phyloP scores from a whole-genome alignment of 202 grass and related monocot species.

The Alloteropsis angusta region DNA sequence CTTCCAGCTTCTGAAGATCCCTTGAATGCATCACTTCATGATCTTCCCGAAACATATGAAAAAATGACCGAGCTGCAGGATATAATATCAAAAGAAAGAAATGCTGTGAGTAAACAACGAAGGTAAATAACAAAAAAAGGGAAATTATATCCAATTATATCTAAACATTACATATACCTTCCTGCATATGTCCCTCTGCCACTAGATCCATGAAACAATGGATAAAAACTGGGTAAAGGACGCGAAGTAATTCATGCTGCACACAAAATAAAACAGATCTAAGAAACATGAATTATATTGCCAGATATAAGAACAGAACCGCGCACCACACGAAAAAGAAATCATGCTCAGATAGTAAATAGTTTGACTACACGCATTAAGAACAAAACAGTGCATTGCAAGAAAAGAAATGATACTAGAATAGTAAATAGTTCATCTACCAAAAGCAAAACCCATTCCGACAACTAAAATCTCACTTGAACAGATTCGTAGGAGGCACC shows the following conservation, averaged over 20 bases:
- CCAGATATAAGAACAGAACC: neutral
- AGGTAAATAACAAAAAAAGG: slow-evolving; percentile 10
- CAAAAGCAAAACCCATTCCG: neutral
- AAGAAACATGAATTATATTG: neutral
- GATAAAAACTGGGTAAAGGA: slow-evolving; percentile 85
- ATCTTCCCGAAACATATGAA: slow-evolving; percentile 76
- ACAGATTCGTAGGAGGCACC: neutral
- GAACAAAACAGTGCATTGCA: neutral
- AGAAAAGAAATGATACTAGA: neutral
- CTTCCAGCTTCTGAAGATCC: slow-evolving; percentile 93
- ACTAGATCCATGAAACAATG: slow-evolving; percentile 98
- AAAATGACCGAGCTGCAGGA: slow-evolving; percentile 74
- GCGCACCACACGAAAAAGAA: neutral
- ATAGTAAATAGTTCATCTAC: neutral
- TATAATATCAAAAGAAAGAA: neutral
- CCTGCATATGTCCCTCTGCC: slow-evolving; percentile 69
- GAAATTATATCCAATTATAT: slow-evolving; percentile 9
- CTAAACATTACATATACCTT: slow-evolving; percentile 38
- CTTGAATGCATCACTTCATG: slow-evolving; percentile 91
- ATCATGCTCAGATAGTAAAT: neutral
- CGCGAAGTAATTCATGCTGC: slow-evolving; percentile 75
- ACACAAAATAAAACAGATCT: slow-evolving; percentile 9
- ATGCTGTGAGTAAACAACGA: neutral
- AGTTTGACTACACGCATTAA: neutral
- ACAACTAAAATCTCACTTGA: neutral